These are phyloP conservation scores for Allomyces macrogynus DNA, from an alignment of 192 early-diverging fungal genomes.

Conservation along the genomic window DNA sequence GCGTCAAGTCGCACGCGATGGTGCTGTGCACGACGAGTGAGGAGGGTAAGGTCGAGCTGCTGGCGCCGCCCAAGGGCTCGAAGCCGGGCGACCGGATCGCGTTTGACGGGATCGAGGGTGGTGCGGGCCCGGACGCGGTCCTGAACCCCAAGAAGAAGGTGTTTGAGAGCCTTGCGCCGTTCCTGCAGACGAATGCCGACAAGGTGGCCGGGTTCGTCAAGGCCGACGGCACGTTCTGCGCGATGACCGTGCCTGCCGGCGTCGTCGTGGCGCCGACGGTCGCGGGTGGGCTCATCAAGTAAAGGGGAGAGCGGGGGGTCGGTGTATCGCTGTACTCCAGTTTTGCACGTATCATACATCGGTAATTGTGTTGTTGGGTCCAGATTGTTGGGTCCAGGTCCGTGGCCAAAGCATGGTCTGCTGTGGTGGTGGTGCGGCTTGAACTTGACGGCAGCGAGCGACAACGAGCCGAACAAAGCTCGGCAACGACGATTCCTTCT, in stretches of 20 bases:
- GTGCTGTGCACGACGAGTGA: constrained; percentile 73
- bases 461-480: no score
- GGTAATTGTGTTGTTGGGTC: no score
- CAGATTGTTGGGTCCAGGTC: no score
- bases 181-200: constrained; percentile 49
- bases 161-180: constrained; percentile 90
- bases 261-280: constrained; percentile 7
- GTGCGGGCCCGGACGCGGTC: constrained; percentile 55
- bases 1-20: constrained; percentile 88
- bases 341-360: no score
- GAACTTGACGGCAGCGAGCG: no score
- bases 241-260: constrained; percentile 3
- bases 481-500: no score
- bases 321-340: no score
- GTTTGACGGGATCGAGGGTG: constrained; percentile 76
- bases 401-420: no score
- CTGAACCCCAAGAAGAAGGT: constrained; percentile 98
- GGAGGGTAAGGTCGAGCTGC: constrained; percentile 78
- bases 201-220: constrained; percentile 12
- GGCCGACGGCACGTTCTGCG: constrained; percentile 2
- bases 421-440: no score
- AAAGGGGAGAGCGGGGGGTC: neutral
- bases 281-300: constrained; percentile 9
- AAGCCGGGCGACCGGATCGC: constrained; percentile 77
- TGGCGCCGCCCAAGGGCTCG: constrained; percentile 64